Conservation (phyloP, 2,329 filamentous ascomycete genomes). For the Pseudogymnoascus sp. region DNA sequence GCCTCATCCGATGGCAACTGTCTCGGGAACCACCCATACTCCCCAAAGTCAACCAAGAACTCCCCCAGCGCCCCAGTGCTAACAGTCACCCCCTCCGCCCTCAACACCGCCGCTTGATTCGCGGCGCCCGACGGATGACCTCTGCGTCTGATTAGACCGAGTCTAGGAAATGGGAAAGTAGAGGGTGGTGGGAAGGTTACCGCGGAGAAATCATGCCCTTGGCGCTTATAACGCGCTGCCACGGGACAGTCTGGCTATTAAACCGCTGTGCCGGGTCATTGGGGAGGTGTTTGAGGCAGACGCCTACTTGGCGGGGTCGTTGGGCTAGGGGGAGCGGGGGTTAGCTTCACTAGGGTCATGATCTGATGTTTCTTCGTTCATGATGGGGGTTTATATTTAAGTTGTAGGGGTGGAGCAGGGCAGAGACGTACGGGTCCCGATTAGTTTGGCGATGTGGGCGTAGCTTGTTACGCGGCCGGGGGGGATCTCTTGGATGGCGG, state of each 20-base stretch:
- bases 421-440: conserved; percentile 59
- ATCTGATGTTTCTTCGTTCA: neutral
- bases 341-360: neutral
- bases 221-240: conserved; percentile 87
- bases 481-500: conserved; percentile 79
- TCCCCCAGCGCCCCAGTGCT: conserved; percentile 28
- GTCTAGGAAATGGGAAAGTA: neutral
- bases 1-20: conserved; percentile 18
- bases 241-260: conserved; percentile 75
- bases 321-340: conserved; percentile 42
- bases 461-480: conserved; percentile 79
- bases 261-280: conserved; percentile 45
- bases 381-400: neutral
- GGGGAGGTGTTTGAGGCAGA: conserved; percentile 82
- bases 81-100: conserved; percentile 31
- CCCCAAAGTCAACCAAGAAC: conserved; percentile 28
- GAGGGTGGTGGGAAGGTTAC: conserved; percentile 37
- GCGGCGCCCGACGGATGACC: conserved; percentile 28
- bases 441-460: conserved; percentile 66
- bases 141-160: conserved; percentile 16
- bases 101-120: conserved; percentile 30
- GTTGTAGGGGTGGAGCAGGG: conserved; percentile 3
- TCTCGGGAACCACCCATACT: conserved; percentile 37
- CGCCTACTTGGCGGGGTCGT: conserved; percentile 74
- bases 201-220: conserved; percentile 81